Evolutionary conservation across 495 filamentous ascomycete genomes (phyloP), one percentile per base, ranked within the genome.

Genomic region (Xylaria flabelliformis): DNA sequence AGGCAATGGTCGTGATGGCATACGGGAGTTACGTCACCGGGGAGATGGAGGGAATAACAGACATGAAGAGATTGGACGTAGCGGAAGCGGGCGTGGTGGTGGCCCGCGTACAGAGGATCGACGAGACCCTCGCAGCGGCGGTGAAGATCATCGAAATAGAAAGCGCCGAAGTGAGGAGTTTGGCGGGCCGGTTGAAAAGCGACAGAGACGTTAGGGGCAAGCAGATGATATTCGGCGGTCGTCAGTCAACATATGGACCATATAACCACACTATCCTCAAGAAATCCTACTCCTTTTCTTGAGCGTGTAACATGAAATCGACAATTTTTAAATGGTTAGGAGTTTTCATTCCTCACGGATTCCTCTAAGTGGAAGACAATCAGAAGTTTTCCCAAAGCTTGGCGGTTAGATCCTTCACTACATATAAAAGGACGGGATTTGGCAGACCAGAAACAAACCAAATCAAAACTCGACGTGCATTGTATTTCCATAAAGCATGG

Each of bases 141-240:
- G 75, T 29, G 74, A 80, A 41, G 71, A 73, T 26, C 71, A 73
- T 32, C 78, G 81, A 71, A 73, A 70, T 46, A 77, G 78, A 42
- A 84, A 83, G 75, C 75, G 82, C 55, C 80, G 77, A 62, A 81
- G 78, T 46, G 82, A 83, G 55, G 82, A 82, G 69, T 81, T 79
- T 64, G 77, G 73, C 73, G 75, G 75, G 39, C 74, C 78, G 34
- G 63, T 66, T 71, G 78, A 80, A 55, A 78, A 80, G 70, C 73
- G 78, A 70, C 78, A 74, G 64, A 77, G 78, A 77, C 78, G 78
- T 41, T 80, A 80, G 76, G 1, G 10, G 26, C 41, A 41, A 53
- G 58, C 44, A 42, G 39, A 2, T 70, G 46, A 53, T 41, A 41
- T 36, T 21, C 61, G 21, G 55, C 42, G 46, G 68, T 34, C 24